Base-by-base conservation (phyloP, 2,329 filamentous ascomycete genomes). In the Nothophoma quercina region DNA sequence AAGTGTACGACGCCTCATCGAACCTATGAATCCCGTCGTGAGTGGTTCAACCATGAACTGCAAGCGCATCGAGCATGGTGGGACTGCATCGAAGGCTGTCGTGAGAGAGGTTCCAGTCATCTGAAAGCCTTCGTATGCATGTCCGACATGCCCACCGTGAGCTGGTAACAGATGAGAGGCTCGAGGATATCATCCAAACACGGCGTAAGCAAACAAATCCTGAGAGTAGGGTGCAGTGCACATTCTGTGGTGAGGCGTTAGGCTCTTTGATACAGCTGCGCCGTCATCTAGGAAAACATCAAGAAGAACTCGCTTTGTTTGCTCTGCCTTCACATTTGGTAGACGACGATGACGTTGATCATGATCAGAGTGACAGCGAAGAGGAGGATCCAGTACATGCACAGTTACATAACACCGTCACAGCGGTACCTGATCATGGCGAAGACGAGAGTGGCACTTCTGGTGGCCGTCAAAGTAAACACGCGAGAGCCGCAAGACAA, bases 301-400 rank as follows among this genome's bases (percentile, higher is more conserved):
- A 58, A 21, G 54, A 60, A 36, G 56, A 62, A 28, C 44, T 64
- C 7, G 47, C 60, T 0, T 36, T 64, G 32, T 62, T 62, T 47
- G 56, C 58, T 8, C 30, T 63, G 18, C 55, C 58, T 1, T 54
- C 41, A 23, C 34, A 25, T n/a, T n/a, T n/a, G n/a, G n/a, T n/a
- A n/a, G n/a, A n/a, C n/a, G n/a, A n/a, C n/a, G n/a, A n/a, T n/a
- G n/a, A n/a, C n/a, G n/a, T n/a, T n/a, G n/a, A n/a, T n/a, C n/a
- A n/a, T n/a, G n/a, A n/a, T n/a, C n/a, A n/a, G n/a, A n/a, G n/a
- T n/a, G n/a, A n/a, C n/a, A n/a, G n/a, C 9, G n/a, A n/a, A n/a
- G n/a, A n/a, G n/a, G n/a, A n/a, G n/a, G n/a, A n/a, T n/a, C n/a
- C n/a, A n/a, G n/a, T n/a, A n/a, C n/a, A n/a, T n/a, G n/a, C n/a